Evolutionary conservation across 805 yeast species (phyloP), one percentile per base, ranked within the genome.

Genomic region (Torulaspora franciscae): DNA sequence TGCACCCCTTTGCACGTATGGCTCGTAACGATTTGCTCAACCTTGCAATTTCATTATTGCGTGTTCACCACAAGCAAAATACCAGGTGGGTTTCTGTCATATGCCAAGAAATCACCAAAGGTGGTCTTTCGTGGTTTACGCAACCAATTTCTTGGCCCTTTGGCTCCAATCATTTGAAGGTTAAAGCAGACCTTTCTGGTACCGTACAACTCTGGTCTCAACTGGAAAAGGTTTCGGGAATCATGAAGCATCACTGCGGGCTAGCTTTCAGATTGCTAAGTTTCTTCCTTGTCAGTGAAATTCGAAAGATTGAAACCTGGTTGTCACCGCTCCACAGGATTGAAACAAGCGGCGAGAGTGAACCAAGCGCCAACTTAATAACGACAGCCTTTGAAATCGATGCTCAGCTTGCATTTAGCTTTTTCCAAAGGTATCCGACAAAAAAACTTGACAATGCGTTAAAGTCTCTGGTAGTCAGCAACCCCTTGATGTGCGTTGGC

Each of bases 1-100:
- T 75, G 39, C 97, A 91, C 64, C 95, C 97, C 7, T 80, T 80
- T 60, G 79, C 96, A 0, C 74, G 97, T 49, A 62, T 80, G 48
- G 72, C 77, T 6, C 73, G 98, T 47, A 85, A 84, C 58, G 95
- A 87, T 59, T 64, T 91, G 51, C 70, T 88, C 37, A 66, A 73
- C 32, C 81, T 88, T 56, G 79, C 89, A 0, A 67, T 85, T 42
- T 83, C 82, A 38, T 72, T 89, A 2, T 66, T 85, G 48, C 70
- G 67, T 13, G 76, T 75, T 23, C 87, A 85, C 58, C 54, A 62
- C 35, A 71, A 72, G 45, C 70, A 79, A 38, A 64, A 67, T 2
- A 71, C 82, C 1, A 69, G 74, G 50, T 71, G 73, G 46, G 68
- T 70, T 17, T 47, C 64, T 2, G 55, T 63, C 1, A 65, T 89